Evolutionary conservation across 106 monocot genomes (phyloP).

Genomic region (Acanthochlamys bracteata): DNA sequence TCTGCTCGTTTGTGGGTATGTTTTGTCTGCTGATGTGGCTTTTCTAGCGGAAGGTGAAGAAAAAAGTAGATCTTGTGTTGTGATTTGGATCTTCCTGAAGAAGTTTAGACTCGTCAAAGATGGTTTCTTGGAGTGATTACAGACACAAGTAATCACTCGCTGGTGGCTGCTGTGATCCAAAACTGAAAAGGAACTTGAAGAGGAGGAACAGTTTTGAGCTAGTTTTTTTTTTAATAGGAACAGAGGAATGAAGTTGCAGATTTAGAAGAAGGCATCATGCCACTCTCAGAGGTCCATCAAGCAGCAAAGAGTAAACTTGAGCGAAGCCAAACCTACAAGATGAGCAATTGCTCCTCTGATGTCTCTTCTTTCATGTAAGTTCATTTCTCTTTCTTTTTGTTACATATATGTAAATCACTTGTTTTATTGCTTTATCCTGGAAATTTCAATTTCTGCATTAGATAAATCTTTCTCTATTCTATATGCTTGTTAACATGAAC

Average conservation of each 20-base stretch:
- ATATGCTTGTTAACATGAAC: background rate
- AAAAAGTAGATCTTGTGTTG: too few species aligned
- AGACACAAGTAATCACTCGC: too few species aligned
- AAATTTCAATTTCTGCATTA: background rate
- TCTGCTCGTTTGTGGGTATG: too few species aligned
- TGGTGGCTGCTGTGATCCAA: too few species aligned
- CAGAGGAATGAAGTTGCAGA: background rate
- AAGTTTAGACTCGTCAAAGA: too few species aligned
- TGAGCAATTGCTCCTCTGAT: constrained; percentile 10
- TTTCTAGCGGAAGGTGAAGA: too few species aligned
- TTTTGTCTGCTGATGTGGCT: too few species aligned
- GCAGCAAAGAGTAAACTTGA: background rate
- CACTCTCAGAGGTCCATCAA: background rate
- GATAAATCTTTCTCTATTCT: background rate
- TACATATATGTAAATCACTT: background rate
- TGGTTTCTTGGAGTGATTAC: too few species aligned
- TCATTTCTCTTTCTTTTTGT: background rate
- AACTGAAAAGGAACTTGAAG: too few species aligned
- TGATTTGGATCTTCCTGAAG: too few species aligned
- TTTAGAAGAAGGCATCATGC: background rate
- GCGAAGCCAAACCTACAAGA: background rate
- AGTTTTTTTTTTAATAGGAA: background rate
- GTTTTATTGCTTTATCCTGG: background rate
- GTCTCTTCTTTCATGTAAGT: constrained; percentile 32
- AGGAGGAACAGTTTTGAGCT: too few species aligned